Percentiles rank a stretch among this genome's conserved stretches.
Conservation (phyloP, 169 alveolate genomes). For the Cryptosporidium sp. region DNA sequence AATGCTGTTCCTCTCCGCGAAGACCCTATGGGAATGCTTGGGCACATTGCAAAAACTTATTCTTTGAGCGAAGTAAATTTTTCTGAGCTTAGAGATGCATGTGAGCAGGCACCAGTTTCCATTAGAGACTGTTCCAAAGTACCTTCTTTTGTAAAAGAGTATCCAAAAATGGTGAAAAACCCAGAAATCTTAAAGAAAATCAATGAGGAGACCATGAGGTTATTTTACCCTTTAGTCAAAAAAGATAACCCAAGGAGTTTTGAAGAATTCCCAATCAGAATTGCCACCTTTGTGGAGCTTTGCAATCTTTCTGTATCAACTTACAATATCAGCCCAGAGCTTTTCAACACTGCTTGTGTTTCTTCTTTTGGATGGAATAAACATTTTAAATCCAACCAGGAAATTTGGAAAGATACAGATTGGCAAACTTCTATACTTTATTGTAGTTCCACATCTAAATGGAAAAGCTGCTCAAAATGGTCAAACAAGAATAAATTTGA, state of each 20-base stretch:
- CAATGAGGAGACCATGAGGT: constrained; percentile 44
- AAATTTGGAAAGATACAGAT: constrained; percentile 4
- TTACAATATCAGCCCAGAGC: constrained; percentile 20
- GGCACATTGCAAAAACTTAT: constrained; percentile 23
- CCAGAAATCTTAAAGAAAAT: constrained; percentile 1
- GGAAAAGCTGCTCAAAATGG: constrained; percentile 52
- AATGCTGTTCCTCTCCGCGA: background rate
- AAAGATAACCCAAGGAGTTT: constrained; percentile 1
- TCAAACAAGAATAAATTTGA: background rate
- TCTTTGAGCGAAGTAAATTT: background rate
- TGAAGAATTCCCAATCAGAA: constrained; percentile 45
- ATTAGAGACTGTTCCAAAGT: constrained; percentile 25
- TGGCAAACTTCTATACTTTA: constrained; percentile 44
- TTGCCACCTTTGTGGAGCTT: constrained; percentile 63
- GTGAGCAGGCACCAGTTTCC: constrained; percentile 21
- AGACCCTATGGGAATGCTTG: constrained; percentile 65
- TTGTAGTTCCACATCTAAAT: constrained; percentile 51
- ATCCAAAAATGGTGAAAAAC: constrained; percentile 2
- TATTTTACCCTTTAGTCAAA: constrained; percentile 40
- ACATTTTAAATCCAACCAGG: background rate
- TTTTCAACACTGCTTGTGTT: constrained; percentile 62
- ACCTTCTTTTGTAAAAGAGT: background rate
- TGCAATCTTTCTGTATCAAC: constrained; percentile 60
- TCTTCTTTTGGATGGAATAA: constrained; percentile 56
- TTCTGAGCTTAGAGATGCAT: constrained; percentile 33